phyloP scores from a whole-genome alignment of 1,284 basidiomycete species.

The Boletus calvinii region DNA sequence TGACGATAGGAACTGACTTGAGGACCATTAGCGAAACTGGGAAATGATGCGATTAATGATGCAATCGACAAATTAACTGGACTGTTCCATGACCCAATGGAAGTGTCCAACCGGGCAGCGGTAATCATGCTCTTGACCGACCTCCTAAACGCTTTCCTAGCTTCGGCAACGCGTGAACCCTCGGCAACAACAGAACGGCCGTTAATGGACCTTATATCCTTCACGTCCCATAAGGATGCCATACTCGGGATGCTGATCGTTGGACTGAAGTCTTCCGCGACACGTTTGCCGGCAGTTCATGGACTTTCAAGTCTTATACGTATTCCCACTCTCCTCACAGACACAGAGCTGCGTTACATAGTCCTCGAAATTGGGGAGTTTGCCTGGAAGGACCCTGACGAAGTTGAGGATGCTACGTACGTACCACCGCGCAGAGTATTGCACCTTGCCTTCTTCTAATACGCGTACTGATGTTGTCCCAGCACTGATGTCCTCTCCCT shows the following conservation, averaged over 20 bases:
- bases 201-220: neutral
- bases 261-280: constrained; percentile 56
- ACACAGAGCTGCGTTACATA: constrained; percentile 77
- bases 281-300: constrained; percentile 59
- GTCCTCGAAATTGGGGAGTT: constrained; percentile 78
- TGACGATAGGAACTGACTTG: constrained; percentile 6
- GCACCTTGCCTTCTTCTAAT: neutral
- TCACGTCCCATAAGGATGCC: constrained; percentile 73
- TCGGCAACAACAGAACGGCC: neutral
- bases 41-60: constrained; percentile 64
- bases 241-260: constrained; percentile 66
- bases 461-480: constrained; percentile 8
- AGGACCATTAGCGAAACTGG: constrained; percentile 58
- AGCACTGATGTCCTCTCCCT: constrained; percentile 72
- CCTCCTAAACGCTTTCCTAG: constrained; percentile 48
- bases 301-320: constrained; percentile 65
- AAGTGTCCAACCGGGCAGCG: constrained; percentile 71
- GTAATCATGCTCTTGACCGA: constrained; percentile 64
- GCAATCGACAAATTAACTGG: constrained; percentile 72
- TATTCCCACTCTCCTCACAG: constrained; percentile 60
- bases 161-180: constrained; percentile 24
- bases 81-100: constrained; percentile 76
- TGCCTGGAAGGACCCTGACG: constrained; percentile 55
- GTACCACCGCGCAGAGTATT: constrained; percentile 1
- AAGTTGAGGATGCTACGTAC: constrained; percentile 58